Percentiles rank a stretch among this genome's conserved stretches.
Conservation (phyloP, 257 asterid species). For the Penstemon barbatus region DNA sequence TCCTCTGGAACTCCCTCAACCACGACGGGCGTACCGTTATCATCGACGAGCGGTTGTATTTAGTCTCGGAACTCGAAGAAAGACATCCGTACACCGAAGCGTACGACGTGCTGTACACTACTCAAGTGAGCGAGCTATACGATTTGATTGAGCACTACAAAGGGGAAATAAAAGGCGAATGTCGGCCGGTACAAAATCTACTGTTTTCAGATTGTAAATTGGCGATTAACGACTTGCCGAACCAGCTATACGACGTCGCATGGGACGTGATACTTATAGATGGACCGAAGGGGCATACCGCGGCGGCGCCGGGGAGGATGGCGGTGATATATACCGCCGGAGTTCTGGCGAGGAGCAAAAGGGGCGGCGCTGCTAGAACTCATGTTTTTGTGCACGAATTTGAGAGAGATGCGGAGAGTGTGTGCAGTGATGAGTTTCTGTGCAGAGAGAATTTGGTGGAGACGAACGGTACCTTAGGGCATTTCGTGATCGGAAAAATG, state of each 20-base stretch:
- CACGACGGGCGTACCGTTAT: conserved; percentile 77
- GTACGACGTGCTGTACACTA: conserved; percentile 70
- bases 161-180: conserved; percentile 42
- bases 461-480: conserved; percentile 51
- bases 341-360: conserved; percentile 73
- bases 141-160: conserved; percentile 51
- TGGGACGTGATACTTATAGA: conserved; percentile 81
- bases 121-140: conserved; percentile 62
- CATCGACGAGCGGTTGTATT: conserved; percentile 60
- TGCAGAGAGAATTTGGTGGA: conserved; percentile 61
- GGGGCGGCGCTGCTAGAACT: conserved; percentile 46
- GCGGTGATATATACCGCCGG: conserved; percentile 74
- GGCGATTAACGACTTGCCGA: conserved; percentile 79
- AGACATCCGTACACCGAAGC: conserved; percentile 66
- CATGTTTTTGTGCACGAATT: conserved; percentile 77
- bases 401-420: conserved; percentile 59
- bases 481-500: conserved; percentile 58
- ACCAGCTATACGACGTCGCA: conserved; percentile 79
- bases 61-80: conserved; percentile 52
- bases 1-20: conserved; percentile 76
- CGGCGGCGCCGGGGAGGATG: conserved; percentile 74
- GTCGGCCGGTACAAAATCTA: conserved; percentile 81
- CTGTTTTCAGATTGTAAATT: conserved; percentile 76
- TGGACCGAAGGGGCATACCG: conserved; percentile 67
- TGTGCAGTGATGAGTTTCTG: conserved; percentile 64